Conservation (phyloP, 2,329 filamentous ascomycete species). For the Lachnellula subtilissima region DNA sequence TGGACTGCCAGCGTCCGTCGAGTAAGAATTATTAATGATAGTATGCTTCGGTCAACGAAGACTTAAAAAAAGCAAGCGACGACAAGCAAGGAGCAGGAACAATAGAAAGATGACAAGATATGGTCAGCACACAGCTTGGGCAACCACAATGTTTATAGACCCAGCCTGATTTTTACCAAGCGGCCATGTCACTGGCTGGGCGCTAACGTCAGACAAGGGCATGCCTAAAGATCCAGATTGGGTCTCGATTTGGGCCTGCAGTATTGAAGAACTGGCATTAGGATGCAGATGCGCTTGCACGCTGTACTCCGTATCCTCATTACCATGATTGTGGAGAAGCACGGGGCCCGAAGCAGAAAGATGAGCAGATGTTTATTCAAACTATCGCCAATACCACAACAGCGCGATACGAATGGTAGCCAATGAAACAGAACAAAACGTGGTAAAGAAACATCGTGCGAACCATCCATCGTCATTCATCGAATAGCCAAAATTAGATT, state of each 20-base stretch:
- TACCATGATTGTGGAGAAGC: not conserved
- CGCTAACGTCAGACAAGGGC: constrained; percentile 21
- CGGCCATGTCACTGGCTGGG: constrained; percentile 16
- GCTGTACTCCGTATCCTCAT: not conserved
- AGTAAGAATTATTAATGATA: constrained; percentile 31
- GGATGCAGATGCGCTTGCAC: constrained; percentile 13
- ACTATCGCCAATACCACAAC: constrained; percentile 13
- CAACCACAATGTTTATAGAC: constrained; percentile 25
- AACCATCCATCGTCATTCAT: constrained; percentile 6
- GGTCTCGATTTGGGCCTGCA: constrained; percentile 11
- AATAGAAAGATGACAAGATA: constrained; percentile 19
- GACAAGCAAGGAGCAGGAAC: constrained; percentile 10
- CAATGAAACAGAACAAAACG: constrained; percentile 10
- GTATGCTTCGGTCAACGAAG: constrained; percentile 36
- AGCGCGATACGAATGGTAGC: constrained; percentile 1
- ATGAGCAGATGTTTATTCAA: constrained; percentile 15
- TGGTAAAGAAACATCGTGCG: constrained; percentile 1
- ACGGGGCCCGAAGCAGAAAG: constrained; percentile 8
- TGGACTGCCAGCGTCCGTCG: constrained; percentile 28
- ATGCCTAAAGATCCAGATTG: constrained; percentile 2
- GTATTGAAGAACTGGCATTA: constrained; percentile 8
- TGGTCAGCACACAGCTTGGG: constrained; percentile 17
- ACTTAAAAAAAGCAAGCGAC: constrained; percentile 21
- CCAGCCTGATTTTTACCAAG: constrained; percentile 7
- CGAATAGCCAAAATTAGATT: constrained; percentile 22